A percentile compares a stretch with the other conserved stretches of the same genome.
Evolutionary conservation across 805 yeast genomes (phyloP).

Genomic region (Blastobotrys peoriensis): DNA sequence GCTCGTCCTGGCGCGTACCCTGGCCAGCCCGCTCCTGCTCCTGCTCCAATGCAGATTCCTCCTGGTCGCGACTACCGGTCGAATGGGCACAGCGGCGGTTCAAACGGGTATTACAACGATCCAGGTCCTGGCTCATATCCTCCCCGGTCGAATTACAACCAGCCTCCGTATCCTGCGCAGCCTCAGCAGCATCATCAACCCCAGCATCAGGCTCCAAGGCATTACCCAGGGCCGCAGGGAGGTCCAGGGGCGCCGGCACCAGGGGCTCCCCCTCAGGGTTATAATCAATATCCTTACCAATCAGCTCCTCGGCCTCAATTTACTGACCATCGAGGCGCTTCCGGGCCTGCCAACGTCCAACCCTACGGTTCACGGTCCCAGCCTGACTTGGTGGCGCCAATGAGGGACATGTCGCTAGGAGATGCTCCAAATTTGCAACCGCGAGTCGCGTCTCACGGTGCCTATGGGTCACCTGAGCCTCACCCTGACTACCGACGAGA

Average conservation of each 20-base stretch:
- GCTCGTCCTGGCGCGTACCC: neutral
- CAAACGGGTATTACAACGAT: neutral
- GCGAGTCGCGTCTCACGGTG: neutral
- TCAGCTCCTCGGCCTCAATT: too few relatives aligned
- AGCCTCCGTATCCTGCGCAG: neutral
- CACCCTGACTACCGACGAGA: neutral
- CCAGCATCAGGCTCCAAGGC: slow-evolving; percentile 15
- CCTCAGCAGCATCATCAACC: slow-evolving; percentile 4
- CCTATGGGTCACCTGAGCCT: neutral
- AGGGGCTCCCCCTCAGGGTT: neutral
- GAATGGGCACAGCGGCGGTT: neutral
- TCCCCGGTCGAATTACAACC: neutral
- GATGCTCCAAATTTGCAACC: slow-evolving; percentile 1
- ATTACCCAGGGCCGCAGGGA: neutral
- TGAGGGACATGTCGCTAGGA: slow-evolving; percentile 9
- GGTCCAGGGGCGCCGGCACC: neutral
- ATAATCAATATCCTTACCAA: neutral
- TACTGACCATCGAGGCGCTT: neutral
- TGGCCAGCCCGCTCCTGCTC: neutral
- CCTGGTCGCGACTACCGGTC: neutral
- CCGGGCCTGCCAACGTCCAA: neutral
- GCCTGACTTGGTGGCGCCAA: slow-evolving; percentile 11
- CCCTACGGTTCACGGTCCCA: slow-evolving; percentile 9
- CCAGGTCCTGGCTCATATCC: neutral
- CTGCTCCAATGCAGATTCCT: neutral